Evolutionary conservation across 2,329 filamentous ascomycete species (phyloP).

Genomic region (Ceratocystis lukuohia): DNA sequence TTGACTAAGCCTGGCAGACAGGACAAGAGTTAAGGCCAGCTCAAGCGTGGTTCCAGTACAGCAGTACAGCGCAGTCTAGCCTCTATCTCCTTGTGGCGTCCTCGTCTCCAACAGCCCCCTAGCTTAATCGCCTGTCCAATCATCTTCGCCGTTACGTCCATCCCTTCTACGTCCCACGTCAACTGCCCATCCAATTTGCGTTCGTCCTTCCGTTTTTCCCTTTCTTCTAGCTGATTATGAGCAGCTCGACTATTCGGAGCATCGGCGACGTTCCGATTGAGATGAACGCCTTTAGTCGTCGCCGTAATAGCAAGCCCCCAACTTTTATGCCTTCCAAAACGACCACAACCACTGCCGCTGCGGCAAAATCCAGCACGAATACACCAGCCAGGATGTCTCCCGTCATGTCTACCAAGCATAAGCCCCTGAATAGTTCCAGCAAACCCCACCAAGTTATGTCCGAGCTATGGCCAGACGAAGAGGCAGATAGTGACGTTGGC

Average conservation of each 20-base stretch:
- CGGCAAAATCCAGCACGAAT: not conserved
- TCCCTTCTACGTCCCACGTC: slow-evolving; percentile 1
- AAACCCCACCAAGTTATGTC: not conserved
- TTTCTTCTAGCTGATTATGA: slow-evolving; percentile 10
- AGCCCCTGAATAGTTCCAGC: not conserved
- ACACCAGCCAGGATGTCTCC: not conserved
- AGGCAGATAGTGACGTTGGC: slow-evolving; percentile 35
- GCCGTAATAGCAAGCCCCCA: slow-evolving; percentile 22
- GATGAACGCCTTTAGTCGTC: slow-evolving; percentile 20
- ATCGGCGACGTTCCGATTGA: slow-evolving; percentile 17
- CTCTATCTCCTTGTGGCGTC: not conserved
- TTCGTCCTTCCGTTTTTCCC: not conserved
- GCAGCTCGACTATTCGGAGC: slow-evolving; percentile 7
- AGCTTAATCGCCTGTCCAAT: not conserved
- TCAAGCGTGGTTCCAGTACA: not conserved
- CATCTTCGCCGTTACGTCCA: not conserved
- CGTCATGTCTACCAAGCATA: not conserved
- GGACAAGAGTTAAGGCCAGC: not conserved
- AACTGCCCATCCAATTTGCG: not conserved
- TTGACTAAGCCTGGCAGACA: not conserved
- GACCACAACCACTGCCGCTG: not conserved
- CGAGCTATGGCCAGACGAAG: slow-evolving; percentile 22
- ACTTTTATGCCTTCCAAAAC: not conserved
- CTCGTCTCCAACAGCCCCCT: not conserved
- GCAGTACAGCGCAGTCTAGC: not conserved